Conservation (phyloP, 441 rosid genomes). For the Aleurites moluccanus region DNA sequence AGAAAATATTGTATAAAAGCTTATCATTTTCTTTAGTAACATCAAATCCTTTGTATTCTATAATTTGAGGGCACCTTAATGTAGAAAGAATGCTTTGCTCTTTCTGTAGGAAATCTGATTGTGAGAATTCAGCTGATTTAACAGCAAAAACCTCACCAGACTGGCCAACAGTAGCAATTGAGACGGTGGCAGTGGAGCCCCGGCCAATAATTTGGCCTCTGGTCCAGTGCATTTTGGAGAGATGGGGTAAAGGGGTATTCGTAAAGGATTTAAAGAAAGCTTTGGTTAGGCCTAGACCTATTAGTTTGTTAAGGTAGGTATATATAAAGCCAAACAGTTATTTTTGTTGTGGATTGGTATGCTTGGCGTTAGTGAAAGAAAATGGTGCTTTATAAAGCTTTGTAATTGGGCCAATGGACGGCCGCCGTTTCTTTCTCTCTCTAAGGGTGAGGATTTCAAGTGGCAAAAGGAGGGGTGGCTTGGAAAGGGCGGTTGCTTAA, state of each 20-base stretch:
- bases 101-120: conserved; percentile 36
- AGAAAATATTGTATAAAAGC: conserved; percentile 46
- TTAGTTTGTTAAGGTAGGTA: background rate
- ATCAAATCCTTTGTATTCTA: conserved; percentile 46
- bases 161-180: conserved; percentile 30
- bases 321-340: background rate
- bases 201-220: conserved; percentile 44
- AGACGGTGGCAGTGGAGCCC: conserved; percentile 49
- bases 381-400: background rate
- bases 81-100: conserved; percentile 48
- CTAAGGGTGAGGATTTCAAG: conserved; percentile 22
- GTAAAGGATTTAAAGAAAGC: background rate
- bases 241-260: background rate
- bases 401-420: conserved; percentile 31
- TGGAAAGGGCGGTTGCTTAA: conserved; percentile 23
- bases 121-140: conserved; percentile 45
- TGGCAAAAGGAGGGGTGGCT: conserved; percentile 23
- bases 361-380: conserved; percentile 30
- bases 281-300: background rate
- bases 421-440: conserved; percentile 36
- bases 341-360: conserved; percentile 11
- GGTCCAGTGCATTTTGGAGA: conserved; percentile 38
- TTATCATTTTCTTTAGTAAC: conserved; percentile 42
- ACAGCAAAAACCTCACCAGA: conserved; percentile 49
- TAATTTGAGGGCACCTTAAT: conserved; percentile 44